A percentile compares a stretch with the other conserved stretches of the same genome.
Conservation (phyloP, 179 eudicot genomes). For the Vitellaria paradoxa region DNA sequence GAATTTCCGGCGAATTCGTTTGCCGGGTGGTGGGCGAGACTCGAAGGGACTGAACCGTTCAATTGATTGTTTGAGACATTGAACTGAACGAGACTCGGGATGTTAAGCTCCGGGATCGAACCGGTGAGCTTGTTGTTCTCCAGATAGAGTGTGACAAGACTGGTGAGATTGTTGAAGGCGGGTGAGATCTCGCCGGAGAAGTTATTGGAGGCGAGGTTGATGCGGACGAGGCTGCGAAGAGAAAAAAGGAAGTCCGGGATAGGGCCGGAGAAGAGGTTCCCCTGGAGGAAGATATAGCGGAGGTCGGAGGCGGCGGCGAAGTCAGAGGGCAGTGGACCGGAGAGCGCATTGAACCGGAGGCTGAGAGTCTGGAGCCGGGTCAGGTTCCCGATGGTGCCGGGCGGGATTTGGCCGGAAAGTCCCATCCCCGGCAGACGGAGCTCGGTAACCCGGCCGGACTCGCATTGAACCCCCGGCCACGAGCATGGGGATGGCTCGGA, state of each 20-base stretch:
- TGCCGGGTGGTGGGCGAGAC: constrained; percentile 20
- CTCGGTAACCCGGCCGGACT: constrained; percentile 22
- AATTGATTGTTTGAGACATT: constrained; percentile 48
- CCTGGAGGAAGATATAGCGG: constrained; percentile 40
- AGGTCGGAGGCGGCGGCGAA: constrained; percentile 28
- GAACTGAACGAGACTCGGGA: constrained; percentile 31
- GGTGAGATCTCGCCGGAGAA: constrained; percentile 43
- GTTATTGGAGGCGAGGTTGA: constrained; percentile 40
- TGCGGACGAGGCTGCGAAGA: constrained; percentile 25
- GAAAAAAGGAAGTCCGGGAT: constrained; percentile 34
- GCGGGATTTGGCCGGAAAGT: constrained; percentile 43
- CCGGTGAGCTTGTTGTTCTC: constrained; percentile 45
- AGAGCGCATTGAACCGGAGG: constrained; percentile 47
- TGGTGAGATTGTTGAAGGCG: constrained; percentile 34
- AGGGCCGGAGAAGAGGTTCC: constrained; percentile 39
- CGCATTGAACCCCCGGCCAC: constrained; percentile 46
- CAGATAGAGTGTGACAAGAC: constrained; percentile 29
- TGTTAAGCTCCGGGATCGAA: constrained; percentile 39
- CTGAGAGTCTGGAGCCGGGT: constrained; percentile 40
- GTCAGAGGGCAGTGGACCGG: constrained; percentile 42
- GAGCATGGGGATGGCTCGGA: constrained; percentile 33
- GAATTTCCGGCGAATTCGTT: constrained; percentile 43
- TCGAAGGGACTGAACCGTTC: constrained; percentile 41
- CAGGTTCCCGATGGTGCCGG: constrained; percentile 34
- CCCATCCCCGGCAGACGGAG: constrained; percentile 54